Evolutionary conservation across 2,329 filamentous ascomycete genomes (phyloP), one percentile per base, ranked within the genome.

Genomic region (Acarospora socialis): DNA sequence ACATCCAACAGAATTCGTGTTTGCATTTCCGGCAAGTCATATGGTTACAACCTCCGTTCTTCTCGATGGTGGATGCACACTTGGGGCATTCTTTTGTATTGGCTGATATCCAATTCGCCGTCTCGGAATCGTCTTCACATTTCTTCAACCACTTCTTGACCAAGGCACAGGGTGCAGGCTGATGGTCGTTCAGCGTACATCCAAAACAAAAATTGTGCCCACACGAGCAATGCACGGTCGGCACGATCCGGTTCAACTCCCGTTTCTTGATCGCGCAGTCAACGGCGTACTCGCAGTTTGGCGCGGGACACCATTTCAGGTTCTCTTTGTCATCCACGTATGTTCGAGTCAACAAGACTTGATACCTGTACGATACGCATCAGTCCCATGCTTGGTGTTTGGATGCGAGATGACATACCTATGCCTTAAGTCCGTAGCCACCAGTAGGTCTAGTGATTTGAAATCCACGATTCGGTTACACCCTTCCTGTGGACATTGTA

Each of bases 1-100:
- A 98, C 81, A 98, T 95, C 90, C 90, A 98, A 60, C 90, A 98
- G 50, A 98, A 94, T 50, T 94, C 86, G 50, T 94, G 77, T 49
- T 84, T 83, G 62, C 86, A 94, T 56, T 94, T 94, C 35, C 86
- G 68, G 53, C 86, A 94, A 0, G 86, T 94, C 86, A 94, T 94
- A 55, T 94, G 86, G 60, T 94, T 94, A 62, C 86, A 94, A 3
- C 86, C 86, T 32, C 86, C 86, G 44, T 98, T 98, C 70, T 98
- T 98, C 59, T 98, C 90, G 26, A 98, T 98, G 0, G 90, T 98
- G 2, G 87, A 95, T 45, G 82, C 75, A 56, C 90, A 98, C 53
- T 81, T 90, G 0, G 90, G 87, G 43, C 90, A 98, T 54, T 98
- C 90, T 53, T 98, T 98, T 2, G 90, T 98, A 54, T 98, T 93